Evolutionary conservation across 768 basidiomycete genomes (phyloP).

Genomic region (Phlebiopsis flavidoalba): DNA sequence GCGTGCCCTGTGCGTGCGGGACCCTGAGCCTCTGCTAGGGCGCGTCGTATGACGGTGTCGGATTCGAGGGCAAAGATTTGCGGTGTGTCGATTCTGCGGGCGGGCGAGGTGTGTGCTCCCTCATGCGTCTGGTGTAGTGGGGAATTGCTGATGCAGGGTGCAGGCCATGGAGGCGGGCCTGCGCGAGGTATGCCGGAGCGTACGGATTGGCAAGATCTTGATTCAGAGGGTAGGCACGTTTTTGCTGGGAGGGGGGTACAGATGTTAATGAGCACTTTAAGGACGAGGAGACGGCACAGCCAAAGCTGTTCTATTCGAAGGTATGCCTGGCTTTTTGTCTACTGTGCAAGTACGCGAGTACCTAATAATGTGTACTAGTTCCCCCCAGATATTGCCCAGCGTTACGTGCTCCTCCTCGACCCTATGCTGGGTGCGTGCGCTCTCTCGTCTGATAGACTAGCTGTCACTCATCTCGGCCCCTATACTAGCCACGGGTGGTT

Average conservation of each 20-base stretch:
- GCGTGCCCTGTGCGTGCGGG: not conserved
- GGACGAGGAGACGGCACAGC: constrained; percentile 92
- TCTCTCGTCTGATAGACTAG: not conserved
- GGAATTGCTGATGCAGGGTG: not conserved
- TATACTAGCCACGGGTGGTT: constrained; percentile 82
- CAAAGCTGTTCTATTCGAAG: constrained; percentile 92
- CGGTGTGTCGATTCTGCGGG: constrained; percentile 90
- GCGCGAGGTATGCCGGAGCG: constrained; percentile 90
- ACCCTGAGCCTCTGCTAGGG: constrained; percentile 40
- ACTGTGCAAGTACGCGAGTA: not conserved
- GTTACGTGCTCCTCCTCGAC: constrained; percentile 92
- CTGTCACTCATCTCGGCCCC: not conserved
- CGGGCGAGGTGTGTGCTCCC: constrained; percentile 77
- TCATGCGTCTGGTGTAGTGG: not conserved
- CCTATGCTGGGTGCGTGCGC: constrained; percentile 84
- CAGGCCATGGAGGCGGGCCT: constrained; percentile 98
- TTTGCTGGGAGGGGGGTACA: not conserved
- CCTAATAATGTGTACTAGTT: constrained; percentile 44
- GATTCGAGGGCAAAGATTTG: constrained; percentile 96
- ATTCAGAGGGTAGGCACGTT: constrained; percentile 72
- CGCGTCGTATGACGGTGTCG: constrained; percentile 81
- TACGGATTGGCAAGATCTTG: constrained; percentile 95
- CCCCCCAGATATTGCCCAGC: constrained; percentile 85
- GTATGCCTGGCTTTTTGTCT: constrained; percentile 28
- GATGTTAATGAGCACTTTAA: constrained; percentile 25